A percentile compares a stretch with the other conserved stretches of the same genome.
These are phyloP conservation scores for Scheffersomyces titani DNA, from an alignment of 1,139 yeast genomes.

Conservation along the genomic window DNA sequence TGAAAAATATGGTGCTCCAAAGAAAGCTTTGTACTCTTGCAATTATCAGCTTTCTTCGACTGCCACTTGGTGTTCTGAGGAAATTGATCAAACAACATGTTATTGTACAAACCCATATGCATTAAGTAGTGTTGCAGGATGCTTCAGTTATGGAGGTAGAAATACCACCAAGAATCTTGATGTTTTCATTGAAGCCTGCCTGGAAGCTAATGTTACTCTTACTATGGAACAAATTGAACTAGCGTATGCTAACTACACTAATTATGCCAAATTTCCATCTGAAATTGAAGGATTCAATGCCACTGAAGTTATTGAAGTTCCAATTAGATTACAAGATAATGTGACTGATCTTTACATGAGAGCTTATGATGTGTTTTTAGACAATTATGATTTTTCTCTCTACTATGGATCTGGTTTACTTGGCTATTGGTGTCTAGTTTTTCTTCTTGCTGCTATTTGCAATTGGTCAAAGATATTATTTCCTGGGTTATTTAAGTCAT, in stretches of 20 bases:
- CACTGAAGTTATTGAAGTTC: slow-evolving; percentile 19
- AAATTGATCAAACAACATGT: slow-evolving; percentile 4
- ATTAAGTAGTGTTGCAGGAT: slow-evolving; percentile 15
- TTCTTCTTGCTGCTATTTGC: background rate
- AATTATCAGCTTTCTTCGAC: slow-evolving; percentile 11
- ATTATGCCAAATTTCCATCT: slow-evolving; percentile 16
- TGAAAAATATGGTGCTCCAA: slow-evolving; percentile 6
- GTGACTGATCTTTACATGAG: slow-evolving; percentile 13
- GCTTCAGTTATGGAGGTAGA: slow-evolving; percentile 6
- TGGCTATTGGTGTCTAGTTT: background rate
- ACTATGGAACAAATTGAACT: slow-evolving; percentile 16
- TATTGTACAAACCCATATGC: slow-evolving; percentile 14
- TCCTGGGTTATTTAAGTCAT: slow-evolving; percentile 23
- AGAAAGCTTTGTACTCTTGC: slow-evolving; percentile 19
- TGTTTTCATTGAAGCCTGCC: slow-evolving; percentile 11
- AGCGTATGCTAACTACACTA: slow-evolving; percentile 18
- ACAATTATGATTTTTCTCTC: slow-evolving; percentile 38
- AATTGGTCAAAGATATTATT: slow-evolving; percentile 22
- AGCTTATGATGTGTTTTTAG: slow-evolving; percentile 30
- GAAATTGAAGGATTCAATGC: slow-evolving; percentile 25
- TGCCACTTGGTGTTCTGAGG: slow-evolving; percentile 15
- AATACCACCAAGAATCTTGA: background rate
- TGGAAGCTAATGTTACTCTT: slow-evolving; percentile 10
- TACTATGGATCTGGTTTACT: slow-evolving; percentile 46
- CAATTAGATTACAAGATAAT: slow-evolving; percentile 20